Base-by-base conservation (phyloP, 805 yeast species). In the Ogataea pini region DNA sequence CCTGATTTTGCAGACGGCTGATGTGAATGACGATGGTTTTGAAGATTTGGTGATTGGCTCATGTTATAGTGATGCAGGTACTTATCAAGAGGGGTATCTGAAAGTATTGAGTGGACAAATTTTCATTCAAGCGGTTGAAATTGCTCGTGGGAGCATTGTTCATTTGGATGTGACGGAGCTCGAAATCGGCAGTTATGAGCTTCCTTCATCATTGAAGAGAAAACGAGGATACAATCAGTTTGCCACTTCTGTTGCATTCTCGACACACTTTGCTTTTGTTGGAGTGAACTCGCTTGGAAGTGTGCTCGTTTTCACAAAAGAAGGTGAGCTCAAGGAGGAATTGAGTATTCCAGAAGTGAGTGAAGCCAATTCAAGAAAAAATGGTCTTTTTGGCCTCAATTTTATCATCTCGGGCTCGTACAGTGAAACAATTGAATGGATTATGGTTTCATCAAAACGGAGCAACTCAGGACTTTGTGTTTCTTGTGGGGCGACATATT, bases 21-120 rank as follows among this genome's bases (percentile, higher is more conserved):
- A 72, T 46, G 45, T 71, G 9, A 65, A 69, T 52, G 62, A 59
- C 4, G 76, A 72, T 51, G 74, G 72, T 0, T 44, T 64, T 8
- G 69, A 68, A 1, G 79, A 75, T 39, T 54, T 81, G 8, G 19
- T 78, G 3, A 59, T 81, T 2, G 72, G 77, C 0, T 73, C 80
- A 1, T 75, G 78, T 3, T 64, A 64, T 42, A 62, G 65, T 16
- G 61, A 59, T 28, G 22, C 16, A n/a, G 13, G 31, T 8, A 49
- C 44, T 12, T 17, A 58, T 8, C 80, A 76, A 39, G 47, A 56
- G 7, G 80, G 80, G 2, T 57, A 56, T 5, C 68, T 70, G 0
- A 58, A 56, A 9, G 57, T 65, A 0, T 39, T 76, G n/a, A 63
- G 67, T 20, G 72, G 72, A 18, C 37, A 42, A 22, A 12, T 49